phyloP scores from a whole-genome alignment of 495 filamentous ascomycete species.

The Hyaloscypha bicolor region DNA sequence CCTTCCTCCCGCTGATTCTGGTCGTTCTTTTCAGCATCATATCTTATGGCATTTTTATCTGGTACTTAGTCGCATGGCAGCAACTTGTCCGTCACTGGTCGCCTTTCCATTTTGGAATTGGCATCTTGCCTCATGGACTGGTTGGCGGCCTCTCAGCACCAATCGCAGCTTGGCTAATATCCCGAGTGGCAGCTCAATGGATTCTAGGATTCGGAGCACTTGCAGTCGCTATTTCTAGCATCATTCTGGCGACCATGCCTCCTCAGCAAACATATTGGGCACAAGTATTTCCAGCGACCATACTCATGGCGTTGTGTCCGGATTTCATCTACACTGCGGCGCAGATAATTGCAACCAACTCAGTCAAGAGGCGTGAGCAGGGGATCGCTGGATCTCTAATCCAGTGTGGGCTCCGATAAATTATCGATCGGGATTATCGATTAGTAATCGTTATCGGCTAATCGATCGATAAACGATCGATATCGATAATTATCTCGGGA shows the following conservation, averaged over 20 bases:
- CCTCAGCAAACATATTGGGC: slow-evolving; percentile 53
- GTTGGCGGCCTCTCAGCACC: slow-evolving; percentile 35
- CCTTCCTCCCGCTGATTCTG: slow-evolving; percentile 49
- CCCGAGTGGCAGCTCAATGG: slow-evolving; percentile 49
- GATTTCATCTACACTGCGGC: slow-evolving; percentile 55
- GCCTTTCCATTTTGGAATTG: slow-evolving; percentile 45
- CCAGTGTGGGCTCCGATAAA: no score
- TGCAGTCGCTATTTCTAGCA: slow-evolving; percentile 41
- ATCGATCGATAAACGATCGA: no score
- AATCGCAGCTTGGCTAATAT: slow-evolving; percentile 51
- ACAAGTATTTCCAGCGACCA: slow-evolving; percentile 50
- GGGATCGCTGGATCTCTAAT: slow-evolving; percentile 52
- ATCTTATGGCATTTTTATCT: slow-evolving; percentile 50
- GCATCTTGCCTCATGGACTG: slow-evolving; percentile 44
- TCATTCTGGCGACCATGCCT: slow-evolving; percentile 51
- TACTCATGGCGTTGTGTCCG: slow-evolving; percentile 49
- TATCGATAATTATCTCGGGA: no score
- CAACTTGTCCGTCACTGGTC: slow-evolving; percentile 49
- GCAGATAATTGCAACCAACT: slow-evolving; percentile 58
- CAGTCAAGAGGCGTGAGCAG: slow-evolving; percentile 49
- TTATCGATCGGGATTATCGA: no score
- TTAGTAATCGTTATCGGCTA: no score
- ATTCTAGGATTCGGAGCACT: slow-evolving; percentile 51
- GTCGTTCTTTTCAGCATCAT: slow-evolving; percentile 55
- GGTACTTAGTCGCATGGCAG: slow-evolving; percentile 50